Base-by-base conservation (phyloP, 345 rosid genomes). In the Camelina sativa region DNA sequence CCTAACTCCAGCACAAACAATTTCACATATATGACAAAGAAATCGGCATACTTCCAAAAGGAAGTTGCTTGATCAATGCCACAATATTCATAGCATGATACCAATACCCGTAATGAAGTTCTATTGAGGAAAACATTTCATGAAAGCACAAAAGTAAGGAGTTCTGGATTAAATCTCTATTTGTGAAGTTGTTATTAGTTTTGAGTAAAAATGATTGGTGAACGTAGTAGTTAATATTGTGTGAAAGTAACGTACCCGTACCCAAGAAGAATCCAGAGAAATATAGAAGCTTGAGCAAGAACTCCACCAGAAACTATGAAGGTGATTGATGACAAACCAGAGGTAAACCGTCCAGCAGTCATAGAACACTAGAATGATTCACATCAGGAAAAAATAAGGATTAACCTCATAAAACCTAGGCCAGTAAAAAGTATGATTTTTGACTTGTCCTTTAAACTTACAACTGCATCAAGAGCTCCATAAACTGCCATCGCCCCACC, bases 401-500 rank as follows among this genome's bases (percentile, higher is more conserved):
- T 65, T 48, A 57, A 30, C 25, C 22, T 53, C 65, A 44, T 10
- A 54, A 20, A 43, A 67, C 1, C 3, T 38, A 67, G 5, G 16
- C 43, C 16, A 51, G 56, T 44, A 15, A 35, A 23, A 53, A 20
- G 74, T 50, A 34, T 64, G 44, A 11, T 6, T 17, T 40, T 43
- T 12, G n/a, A 43, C 40, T 40, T 34, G 34, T n/a, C 61, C 34
- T 19, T 34, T 19, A n/a, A 80, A 85, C 98, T 85, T 84, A 93
- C 98, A 51, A 91, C 62, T 48, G 97, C 90, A 84, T 89, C 91
- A 83, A 88, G 81, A 71, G 92, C 98, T 40, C 98, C 97, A 65
- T 93, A 93, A 53, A 89, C 86, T 41, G 92, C 98, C 98, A 93
- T 88, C 7, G 97, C 86, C 67, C 94, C 94, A 4, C 91, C 98